Conservation (phyloP, 1,284 basidiomycete species). For the Trametes sp. region DNA sequence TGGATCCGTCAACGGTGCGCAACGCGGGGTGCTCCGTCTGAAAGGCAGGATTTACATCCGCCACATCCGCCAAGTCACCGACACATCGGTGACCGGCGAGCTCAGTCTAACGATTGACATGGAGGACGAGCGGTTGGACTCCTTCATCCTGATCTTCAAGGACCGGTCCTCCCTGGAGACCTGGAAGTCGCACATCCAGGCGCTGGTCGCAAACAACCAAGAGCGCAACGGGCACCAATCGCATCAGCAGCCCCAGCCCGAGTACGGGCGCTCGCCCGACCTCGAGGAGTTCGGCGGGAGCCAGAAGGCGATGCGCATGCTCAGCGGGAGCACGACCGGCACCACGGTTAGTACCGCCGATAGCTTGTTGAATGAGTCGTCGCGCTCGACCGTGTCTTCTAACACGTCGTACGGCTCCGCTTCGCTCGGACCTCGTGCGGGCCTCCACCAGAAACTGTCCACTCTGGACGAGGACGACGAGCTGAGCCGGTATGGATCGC, state of each 20-base stretch:
- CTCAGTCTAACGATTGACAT: constrained; percentile 93
- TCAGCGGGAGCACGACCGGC: constrained; percentile 73
- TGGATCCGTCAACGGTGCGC: constrained; percentile 52
- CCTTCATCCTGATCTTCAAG: constrained; percentile 94
- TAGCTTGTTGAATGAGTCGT: constrained; percentile 68
- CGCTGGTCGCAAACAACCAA: constrained; percentile 75
- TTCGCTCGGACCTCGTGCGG: constrained; percentile 31
- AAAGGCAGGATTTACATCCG: constrained; percentile 95
- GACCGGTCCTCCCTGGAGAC: constrained; percentile 88
- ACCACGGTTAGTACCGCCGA: constrained; percentile 74
- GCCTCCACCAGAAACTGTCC: constrained; percentile 57
- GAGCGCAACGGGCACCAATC: constrained; percentile 47
- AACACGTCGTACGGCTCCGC: constrained; percentile 70
- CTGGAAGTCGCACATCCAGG: constrained; percentile 85
- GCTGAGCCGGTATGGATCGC: constrained; percentile 59
- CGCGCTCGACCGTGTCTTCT: constrained; percentile 72
- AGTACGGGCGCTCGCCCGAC: constrained; percentile 48
- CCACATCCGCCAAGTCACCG: constrained; percentile 88
- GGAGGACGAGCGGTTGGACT: constrained; percentile 92
- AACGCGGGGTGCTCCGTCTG: constrained; percentile 84
- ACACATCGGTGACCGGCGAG: constrained; percentile 80
- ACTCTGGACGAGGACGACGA: constrained; percentile 78
- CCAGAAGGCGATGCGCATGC: constrained; percentile 76
- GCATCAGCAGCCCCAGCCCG: constrained; percentile 36
- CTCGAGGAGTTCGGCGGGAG: constrained; percentile 82